Conservation (phyloP, 257 asterid species). For the Solanum neorickii region DNA sequence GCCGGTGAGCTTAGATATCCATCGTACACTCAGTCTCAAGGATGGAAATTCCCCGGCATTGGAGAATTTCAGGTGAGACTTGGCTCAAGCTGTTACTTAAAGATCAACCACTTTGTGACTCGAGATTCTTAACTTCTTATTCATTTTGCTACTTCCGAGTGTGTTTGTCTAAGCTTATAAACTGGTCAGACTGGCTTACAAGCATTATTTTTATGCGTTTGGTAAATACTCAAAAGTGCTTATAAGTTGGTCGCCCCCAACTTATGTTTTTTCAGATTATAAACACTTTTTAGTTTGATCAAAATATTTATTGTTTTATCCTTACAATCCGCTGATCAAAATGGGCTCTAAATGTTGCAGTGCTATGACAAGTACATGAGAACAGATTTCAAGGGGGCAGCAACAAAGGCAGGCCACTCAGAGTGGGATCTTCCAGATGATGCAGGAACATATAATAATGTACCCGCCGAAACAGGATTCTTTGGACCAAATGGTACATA, state of each 20-base stretch:
- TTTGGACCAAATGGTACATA: constrained; percentile 18
- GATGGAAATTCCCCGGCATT: constrained; percentile 75
- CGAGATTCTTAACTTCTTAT: neutral
- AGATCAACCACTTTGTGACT: neutral
- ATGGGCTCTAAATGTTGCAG: constrained; percentile 2
- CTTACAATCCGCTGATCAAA: neutral
- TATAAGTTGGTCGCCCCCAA: neutral
- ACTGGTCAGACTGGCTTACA: neutral
- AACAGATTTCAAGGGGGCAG: constrained; percentile 18
- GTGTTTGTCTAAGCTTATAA: neutral
- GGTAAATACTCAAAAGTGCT: neutral
- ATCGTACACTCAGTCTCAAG: constrained; percentile 60
- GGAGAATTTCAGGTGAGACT: constrained; percentile 67
- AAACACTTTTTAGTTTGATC: neutral
- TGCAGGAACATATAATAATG: constrained; percentile 28
- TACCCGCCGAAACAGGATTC: constrained; percentile 23
- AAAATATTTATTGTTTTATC: too few relatives aligned
- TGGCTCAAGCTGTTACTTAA: neutral
- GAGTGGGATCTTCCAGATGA: constrained; percentile 26
- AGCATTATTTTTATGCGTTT: neutral
- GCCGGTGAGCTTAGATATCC: constrained; percentile 87
- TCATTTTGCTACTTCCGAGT: neutral
- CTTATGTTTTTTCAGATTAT: neutral
- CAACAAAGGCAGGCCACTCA: constrained; percentile 19
- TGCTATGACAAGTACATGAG: constrained; percentile 29